Percentiles rank a stretch among this genome's conserved stretches.
Evolutionary conservation across 1,139 yeast species (phyloP).

Genomic region (Entelexis paramagnoliae): DNA sequence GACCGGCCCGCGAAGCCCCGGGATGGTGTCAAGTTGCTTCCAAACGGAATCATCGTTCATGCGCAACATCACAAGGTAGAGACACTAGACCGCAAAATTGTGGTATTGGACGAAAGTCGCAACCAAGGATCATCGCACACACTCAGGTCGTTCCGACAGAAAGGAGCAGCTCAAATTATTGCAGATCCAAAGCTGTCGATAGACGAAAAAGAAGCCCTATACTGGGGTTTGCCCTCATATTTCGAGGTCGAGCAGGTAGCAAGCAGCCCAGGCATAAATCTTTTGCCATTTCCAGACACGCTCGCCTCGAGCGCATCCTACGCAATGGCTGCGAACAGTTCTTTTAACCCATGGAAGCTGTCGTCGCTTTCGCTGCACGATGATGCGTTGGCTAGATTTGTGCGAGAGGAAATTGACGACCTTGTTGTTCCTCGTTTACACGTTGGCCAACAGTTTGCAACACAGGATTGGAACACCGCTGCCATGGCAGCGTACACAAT

Average conservation of each 20-base stretch:
- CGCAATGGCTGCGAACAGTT: neutral
- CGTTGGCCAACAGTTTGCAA: slow-evolving; percentile 14
- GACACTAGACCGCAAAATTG: neutral
- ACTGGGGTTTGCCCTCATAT: slow-evolving; percentile 5
- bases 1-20: slow-evolving; percentile 1
- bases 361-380: slow-evolving; percentile 1
- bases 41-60: slow-evolving; percentile 14
- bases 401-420: slow-evolving; percentile 12
- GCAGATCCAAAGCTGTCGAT: neutral
- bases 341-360: slow-evolving; percentile 6
- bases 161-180: too few relatives aligned
- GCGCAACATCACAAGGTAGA: neutral
- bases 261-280: neutral
- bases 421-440: slow-evolving; percentile 9
- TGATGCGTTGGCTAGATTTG: neutral
- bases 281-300: neutral
- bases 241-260: slow-evolving; percentile 6
- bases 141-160: neutral
- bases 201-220: slow-evolving; percentile 1
- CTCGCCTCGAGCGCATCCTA: neutral
- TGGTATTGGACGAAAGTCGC: neutral
- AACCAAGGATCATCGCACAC: neutral
- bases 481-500: neutral
- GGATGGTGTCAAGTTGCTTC: slow-evolving; percentile 18
- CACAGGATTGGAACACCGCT: neutral